These are phyloP conservation scores for Penicillium chermesinum DNA, from an alignment of 495 filamentous ascomycete species.

Conservation along the genomic window DNA sequence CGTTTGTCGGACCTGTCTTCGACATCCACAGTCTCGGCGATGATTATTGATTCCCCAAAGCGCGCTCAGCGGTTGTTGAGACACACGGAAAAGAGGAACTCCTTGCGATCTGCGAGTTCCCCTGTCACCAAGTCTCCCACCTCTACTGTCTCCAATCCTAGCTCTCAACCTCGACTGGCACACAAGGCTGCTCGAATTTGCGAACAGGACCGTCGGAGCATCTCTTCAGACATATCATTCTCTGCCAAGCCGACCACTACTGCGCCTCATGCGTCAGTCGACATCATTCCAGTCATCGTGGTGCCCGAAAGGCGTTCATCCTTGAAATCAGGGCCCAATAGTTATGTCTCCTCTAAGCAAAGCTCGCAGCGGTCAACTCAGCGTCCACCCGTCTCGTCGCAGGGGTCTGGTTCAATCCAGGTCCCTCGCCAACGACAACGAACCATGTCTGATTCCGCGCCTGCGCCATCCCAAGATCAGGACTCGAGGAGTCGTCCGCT, in stretches of 20 bases:
- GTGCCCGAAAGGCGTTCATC: constrained; percentile 66
- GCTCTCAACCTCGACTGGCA: constrained; percentile 42
- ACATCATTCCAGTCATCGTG: constrained; percentile 66
- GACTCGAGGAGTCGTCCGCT: constrained; percentile 24
- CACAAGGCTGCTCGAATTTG: constrained; percentile 46
- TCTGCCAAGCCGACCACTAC: constrained; percentile 45
- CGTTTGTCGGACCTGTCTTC: constrained; percentile 59
- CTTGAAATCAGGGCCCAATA: constrained; percentile 46
- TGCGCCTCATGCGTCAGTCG: constrained; percentile 44
- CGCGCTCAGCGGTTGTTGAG: constrained; percentile 50
- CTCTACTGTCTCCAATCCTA: constrained; percentile 37
- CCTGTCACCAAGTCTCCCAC: constrained; percentile 38
- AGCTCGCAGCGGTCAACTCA: constrained; percentile 33
- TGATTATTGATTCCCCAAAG: constrained; percentile 59
- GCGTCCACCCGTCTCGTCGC: constrained; percentile 31
- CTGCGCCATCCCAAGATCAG: constrained; percentile 19
- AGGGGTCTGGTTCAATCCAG: constrained; percentile 33
- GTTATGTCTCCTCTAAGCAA: constrained; percentile 32
- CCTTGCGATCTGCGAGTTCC: constrained; percentile 50
- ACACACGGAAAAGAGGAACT: constrained; percentile 64
- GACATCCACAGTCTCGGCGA: constrained; percentile 66
- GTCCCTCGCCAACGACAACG: constrained; percentile 26
- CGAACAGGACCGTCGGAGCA: constrained; percentile 49
- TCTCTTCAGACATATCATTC: constrained; percentile 53
- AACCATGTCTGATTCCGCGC: constrained; percentile 37